Evolutionary conservation across 805 yeast genomes (phyloP).

Genomic region (Wickerhamomyces xylosicus): DNA sequence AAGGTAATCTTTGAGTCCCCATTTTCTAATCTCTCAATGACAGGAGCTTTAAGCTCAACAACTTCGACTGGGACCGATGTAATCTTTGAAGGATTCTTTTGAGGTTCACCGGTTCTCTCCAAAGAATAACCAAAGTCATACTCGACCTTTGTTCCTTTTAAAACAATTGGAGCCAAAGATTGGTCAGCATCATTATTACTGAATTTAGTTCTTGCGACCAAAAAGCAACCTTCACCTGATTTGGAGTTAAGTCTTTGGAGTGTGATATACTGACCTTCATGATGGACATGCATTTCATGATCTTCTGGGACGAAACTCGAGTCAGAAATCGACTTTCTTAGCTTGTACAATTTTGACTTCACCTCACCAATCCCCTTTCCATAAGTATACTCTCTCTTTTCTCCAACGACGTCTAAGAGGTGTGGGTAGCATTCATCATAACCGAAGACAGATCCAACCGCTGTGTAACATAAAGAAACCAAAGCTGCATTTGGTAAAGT

Average conservation of each 20-base stretch:
- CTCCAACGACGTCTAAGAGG: constrained; percentile 71
- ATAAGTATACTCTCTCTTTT: constrained; percentile 49
- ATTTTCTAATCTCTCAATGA: constrained; percentile 28
- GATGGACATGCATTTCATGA: constrained; percentile 90
- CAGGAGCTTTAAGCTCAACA: constrained; percentile 39
- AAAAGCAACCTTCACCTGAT: constrained; percentile 81
- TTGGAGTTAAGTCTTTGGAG: constrained; percentile 77
- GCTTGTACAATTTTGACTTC: constrained; percentile 47
- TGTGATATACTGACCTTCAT: constrained; percentile 86
- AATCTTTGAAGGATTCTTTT: constrained; percentile 30
- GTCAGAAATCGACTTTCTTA: constrained; percentile 46
- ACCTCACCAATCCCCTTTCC: constrained; percentile 62
- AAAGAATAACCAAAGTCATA: constrained; percentile 50
- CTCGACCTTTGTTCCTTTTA: constrained; percentile 51
- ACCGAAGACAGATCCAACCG: constrained; percentile 91
- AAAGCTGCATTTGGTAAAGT: constrained; percentile 92
- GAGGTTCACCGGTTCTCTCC: constrained; percentile 38
- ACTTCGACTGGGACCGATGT: constrained; percentile 61
- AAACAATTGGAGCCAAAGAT: constrained; percentile 41
- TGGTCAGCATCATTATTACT: constrained; percentile 30
- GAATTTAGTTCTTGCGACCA: constrained; percentile 83
- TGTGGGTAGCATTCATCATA: constrained; percentile 87
- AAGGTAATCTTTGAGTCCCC: constrained; percentile 43
- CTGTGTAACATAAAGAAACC: constrained; percentile 86
- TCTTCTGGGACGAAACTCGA: constrained; percentile 39